Conservation (phyloP, 2,329 filamentous ascomycete genomes). For the Apiospora rasikravindrae region DNA sequence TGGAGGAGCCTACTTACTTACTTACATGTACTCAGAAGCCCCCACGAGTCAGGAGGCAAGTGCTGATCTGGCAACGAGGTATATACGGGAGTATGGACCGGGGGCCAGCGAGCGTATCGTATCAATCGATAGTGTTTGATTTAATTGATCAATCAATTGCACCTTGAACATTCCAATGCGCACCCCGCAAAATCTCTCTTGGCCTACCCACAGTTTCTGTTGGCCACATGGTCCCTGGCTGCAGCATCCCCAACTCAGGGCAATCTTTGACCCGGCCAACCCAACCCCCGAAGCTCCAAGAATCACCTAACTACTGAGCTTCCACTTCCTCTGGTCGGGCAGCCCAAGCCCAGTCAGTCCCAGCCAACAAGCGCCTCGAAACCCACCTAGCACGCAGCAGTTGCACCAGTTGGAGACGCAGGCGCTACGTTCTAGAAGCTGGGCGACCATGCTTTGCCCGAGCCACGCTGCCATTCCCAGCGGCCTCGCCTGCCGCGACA, state of each 20-base stretch:
- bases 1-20: neutral
- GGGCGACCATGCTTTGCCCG: constrained; percentile 6
- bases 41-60: neutral
- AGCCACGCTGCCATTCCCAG: neutral
- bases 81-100: too few species aligned
- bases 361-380: too few species aligned
- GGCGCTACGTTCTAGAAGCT: neutral
- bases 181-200: neutral
- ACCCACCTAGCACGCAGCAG: neutral
- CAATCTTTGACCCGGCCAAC: constrained; percentile 18
- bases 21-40: neutral
- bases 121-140: too few species aligned
- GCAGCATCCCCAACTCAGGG: constrained; percentile 14
- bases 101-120: too few species aligned
- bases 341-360: too few species aligned
- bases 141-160: too few species aligned
- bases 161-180: neutral
- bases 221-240: neutral
- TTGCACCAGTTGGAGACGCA: neutral
- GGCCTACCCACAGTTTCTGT: neutral
- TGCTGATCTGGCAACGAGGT: neutral
- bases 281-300: too few species aligned
- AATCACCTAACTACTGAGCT: too few species aligned
- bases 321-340: neutral
- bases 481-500: constrained; percentile 30